These are phyloP conservation scores for Aspergillus sp. DNA, from an alignment of 2,329 filamentous ascomycete species.

Conservation along the genomic window DNA sequence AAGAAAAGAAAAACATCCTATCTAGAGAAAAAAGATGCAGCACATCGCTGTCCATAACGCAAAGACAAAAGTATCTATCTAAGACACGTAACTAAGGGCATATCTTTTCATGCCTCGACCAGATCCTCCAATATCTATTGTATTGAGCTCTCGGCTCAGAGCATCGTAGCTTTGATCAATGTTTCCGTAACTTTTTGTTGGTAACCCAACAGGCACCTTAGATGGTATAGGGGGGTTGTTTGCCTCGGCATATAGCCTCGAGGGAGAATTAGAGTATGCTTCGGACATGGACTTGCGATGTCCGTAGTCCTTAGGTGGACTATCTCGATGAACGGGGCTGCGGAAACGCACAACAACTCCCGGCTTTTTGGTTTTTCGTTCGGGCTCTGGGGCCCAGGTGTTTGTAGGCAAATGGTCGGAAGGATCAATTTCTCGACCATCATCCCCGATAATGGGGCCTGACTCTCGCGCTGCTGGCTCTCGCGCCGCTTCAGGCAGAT, in stretches of 20 bases:
- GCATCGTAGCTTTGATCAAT: constrained; percentile 45
- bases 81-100: not conserved
- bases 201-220: constrained; percentile 44
- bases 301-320: not conserved
- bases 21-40: not conserved
- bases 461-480: constrained; percentile 48
- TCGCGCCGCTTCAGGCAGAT: constrained; percentile 49
- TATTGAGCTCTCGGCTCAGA: constrained; percentile 59
- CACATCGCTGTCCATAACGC: not conserved
- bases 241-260: constrained; percentile 33
- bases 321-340: constrained; percentile 37
- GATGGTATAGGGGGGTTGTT: constrained; percentile 43
- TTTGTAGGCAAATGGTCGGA: constrained; percentile 66
- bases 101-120: constrained; percentile 30
- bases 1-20: not conserved
- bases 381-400: constrained; percentile 67
- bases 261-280: constrained; percentile 29
- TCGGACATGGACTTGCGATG: constrained; percentile 35
- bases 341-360: constrained; percentile 52
- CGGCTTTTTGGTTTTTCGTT: constrained; percentile 55
- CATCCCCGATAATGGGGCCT: constrained; percentile 63
- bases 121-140: constrained; percentile 47
- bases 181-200: constrained; percentile 32
- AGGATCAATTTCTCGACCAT: constrained; percentile 66
- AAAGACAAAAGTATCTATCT: not conserved